Percentiles rank a stretch among this genome's conserved stretches.
phyloP scores from a whole-genome alignment of 2,329 filamentous ascomycete genomes.

The Ophiognomonia clavigignenti-juglandacearum region DNA sequence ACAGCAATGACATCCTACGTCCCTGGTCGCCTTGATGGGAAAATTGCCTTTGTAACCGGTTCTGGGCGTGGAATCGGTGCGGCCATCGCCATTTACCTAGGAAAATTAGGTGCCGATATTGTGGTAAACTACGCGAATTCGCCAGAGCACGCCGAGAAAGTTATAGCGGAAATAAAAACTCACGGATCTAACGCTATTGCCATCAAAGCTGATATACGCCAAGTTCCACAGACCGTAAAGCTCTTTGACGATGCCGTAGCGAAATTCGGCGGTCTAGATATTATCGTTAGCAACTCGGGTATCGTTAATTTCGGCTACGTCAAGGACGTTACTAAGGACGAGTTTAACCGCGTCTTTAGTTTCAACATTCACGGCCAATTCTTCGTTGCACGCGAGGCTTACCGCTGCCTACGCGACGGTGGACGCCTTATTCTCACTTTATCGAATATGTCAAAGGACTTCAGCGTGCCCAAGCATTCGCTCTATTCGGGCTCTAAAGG shows the following conservation, averaged over 20 bases:
- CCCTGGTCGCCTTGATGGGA: neutral
- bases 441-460: conserved; percentile 62
- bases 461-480: conserved; percentile 65
- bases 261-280: conserved; percentile 63
- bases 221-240: conserved; percentile 56
- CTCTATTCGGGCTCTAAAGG: conserved; percentile 74
- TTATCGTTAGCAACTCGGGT: conserved; percentile 66
- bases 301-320: conserved; percentile 65
- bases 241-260: conserved; percentile 60
- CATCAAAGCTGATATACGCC: conserved; percentile 63
- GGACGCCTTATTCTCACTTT: conserved; percentile 71
- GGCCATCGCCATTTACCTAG: conserved; percentile 62
- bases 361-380: conserved; percentile 66
- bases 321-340: conserved; percentile 64
- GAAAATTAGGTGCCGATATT: conserved; percentile 59
- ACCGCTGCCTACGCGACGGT: conserved; percentile 62
- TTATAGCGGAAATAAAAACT: conserved; percentile 62
- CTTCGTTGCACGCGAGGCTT: conserved; percentile 67
- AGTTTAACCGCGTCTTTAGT: conserved; percentile 67
- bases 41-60: neutral
- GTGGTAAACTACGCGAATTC: conserved; percentile 66
- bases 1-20: no score
- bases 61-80: conserved; percentile 60
- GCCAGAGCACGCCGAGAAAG: conserved; percentile 56
- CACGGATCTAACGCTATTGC: conserved; percentile 58